Evolutionary conservation across 208 protist genomes (phyloP).

Genomic region (Trypanosoma rangeli): DNA sequence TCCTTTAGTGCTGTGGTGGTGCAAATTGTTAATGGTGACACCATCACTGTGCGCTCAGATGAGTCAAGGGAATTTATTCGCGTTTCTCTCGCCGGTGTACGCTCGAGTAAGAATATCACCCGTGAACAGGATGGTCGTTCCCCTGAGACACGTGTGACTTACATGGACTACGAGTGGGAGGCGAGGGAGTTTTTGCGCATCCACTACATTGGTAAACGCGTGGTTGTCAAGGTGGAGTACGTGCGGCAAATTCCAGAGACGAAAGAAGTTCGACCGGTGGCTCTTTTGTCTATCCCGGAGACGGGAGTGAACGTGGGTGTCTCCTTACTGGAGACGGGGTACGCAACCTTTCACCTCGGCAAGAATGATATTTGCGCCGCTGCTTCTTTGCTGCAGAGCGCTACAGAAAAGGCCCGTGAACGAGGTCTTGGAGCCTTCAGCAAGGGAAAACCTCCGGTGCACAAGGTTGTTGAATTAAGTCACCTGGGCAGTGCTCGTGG

Average conservation of each 20-base stretch:
- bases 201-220: conserved; percentile 75
- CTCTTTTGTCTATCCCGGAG: conserved; percentile 53
- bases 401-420: conserved; percentile 55
- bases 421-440: conserved; percentile 54
- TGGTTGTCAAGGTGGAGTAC: conserved; percentile 80
- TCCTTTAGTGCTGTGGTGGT: conserved; percentile 67
- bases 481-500: conserved; percentile 75
- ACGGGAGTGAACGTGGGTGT: conserved; percentile 72
- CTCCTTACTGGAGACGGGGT: conserved; percentile 75
- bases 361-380: conserved; percentile 70
- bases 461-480: conserved; percentile 79
- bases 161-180: conserved; percentile 89
- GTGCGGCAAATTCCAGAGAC: conserved; percentile 80
- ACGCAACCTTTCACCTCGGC: conserved; percentile 80
- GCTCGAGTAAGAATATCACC: conserved; percentile 76
- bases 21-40: conserved; percentile 86
- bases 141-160: conserved; percentile 80
- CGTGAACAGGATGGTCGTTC: conserved; percentile 79
- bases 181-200: conserved; percentile 82
- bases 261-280: conserved; percentile 72
- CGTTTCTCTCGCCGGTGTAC: conserved; percentile 77
- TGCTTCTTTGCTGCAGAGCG: conserved; percentile 56
- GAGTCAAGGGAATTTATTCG: conserved; percentile 48
- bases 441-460: conserved; percentile 31
- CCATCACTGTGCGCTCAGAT: conserved; percentile 69